Base-by-base conservation (phyloP, 495 filamentous ascomycete genomes). In the Neurospora discreta region DNA sequence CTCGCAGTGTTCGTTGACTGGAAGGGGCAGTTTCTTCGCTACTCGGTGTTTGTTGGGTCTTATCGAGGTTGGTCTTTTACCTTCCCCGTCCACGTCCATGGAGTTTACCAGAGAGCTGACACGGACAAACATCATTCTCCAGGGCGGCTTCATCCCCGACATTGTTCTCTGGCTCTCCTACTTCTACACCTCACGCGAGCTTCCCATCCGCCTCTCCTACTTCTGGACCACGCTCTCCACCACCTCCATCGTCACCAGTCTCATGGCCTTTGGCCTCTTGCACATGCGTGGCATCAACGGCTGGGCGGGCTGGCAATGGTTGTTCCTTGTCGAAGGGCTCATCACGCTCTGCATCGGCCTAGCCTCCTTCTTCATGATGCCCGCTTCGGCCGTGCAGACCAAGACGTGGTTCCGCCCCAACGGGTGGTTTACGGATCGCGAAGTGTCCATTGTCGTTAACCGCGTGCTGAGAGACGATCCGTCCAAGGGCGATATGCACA, bases 161-260 rank as follows among this genome's bases (percentile, higher is more conserved):
- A 77, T 81, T 1, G 78, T 84, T 7, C 72, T 94, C 0, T 94
- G 91, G 78, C 84, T 93, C 13, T 89, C 88, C 0, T 92, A 92
- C 80, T 93, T 89, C 80, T 92, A 91, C 81, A 92, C 86, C 39
- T 86, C 85, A 16, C 84, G 84, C 40, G 89, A 90, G 76, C 81
- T 93, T 5, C 90, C 90, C 0, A 84, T 89, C 65, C 86, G 90
- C 0, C 82, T 92, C 42, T 65, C 26, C 18, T 83, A 83, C 68
- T 89, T 89, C 77, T 89, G 86, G 87, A 85, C 85, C 20, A 71
- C 86, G 0, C 76, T 88, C 42, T 86, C 85, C 30, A 77, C 82
- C 16, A 86, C 87, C 0, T 80, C 82, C 15, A 83, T 88, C 39
- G 75, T 87, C 46, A 87, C 86, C 0, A 83, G 85, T 3, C 78